Base-by-base conservation (phyloP, 345 rosid genomes). In the Linum trigynum region DNA sequence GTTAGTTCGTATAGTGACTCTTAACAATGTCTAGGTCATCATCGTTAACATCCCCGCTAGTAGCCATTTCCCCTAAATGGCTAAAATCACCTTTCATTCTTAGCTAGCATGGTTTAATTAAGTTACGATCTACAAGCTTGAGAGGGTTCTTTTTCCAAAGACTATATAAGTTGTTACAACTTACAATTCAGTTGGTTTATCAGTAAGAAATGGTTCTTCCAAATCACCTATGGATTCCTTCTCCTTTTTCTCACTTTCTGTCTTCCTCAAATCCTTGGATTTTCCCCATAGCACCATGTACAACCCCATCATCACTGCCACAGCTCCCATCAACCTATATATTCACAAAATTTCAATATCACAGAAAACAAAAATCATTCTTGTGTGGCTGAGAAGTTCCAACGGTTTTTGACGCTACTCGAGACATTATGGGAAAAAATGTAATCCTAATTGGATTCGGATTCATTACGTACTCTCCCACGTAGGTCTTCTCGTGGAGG, bases 381-480 rank as follows among this genome's bases (percentile, higher is more conserved):
- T 0, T 8, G n/a, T n/a, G n/a, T n/a, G n/a, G n/a, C n/a, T n/a
- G n/a, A n/a, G n/a, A n/a, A n/a, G n/a, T n/a, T n/a, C n/a, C n/a
- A n/a, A n/a, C n/a, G n/a, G n/a, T n/a, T n/a, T n/a, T n/a, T n/a
- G n/a, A n/a, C n/a, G n/a, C n/a, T 2, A 7, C 16, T 37, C 55
- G 48, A 66, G 43, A 43, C 10, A 11, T 55, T 62, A 3, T 11
- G 2, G n/a, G n/a, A n/a, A n/a, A n/a, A n/a, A n/a, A n/a, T n/a
- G n/a, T n/a, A n/a, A n/a, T n/a, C n/a, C n/a, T n/a, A n/a, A n/a
- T n/a, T n/a, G n/a, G n/a, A n/a, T n/a, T n/a, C n/a, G n/a, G n/a
- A n/a, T n/a, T n/a, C n/a, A 51, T 6, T 2, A n/a, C 5, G 15
- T 77, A 86, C 91, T 91, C 73, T 69, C 91, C 89, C 1, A 60